Conservation (phyloP, 345 rosid species). For the Aethionema arabicum region DNA sequence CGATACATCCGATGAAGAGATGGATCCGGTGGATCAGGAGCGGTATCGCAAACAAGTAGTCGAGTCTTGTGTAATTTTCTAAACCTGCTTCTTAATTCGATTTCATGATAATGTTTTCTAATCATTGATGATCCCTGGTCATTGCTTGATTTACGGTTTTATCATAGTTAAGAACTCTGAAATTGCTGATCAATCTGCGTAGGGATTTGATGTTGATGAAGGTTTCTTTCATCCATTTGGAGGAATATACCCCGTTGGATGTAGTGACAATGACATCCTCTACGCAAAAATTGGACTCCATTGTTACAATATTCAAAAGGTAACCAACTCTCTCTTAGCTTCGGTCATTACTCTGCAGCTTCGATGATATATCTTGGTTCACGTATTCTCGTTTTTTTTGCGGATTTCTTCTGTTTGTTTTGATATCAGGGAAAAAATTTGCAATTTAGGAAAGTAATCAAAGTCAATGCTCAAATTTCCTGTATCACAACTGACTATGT, state of each 20-base stretch:
- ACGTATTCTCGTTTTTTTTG: too few relatives aligned
- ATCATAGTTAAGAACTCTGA: too few relatives aligned
- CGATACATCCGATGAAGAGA: not conserved
- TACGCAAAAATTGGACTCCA: not conserved
- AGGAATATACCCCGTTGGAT: not conserved
- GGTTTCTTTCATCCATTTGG: not conserved
- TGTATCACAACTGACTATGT: not conserved
- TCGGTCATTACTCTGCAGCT: too few relatives aligned
- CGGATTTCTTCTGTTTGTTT: too few relatives aligned
- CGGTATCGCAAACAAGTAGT: not conserved
- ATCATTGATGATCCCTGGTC: not conserved
- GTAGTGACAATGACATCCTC: not conserved
- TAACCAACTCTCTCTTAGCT: too few relatives aligned
- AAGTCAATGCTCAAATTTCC: not conserved
- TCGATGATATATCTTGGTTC: too few relatives aligned
- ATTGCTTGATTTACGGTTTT: too few relatives aligned
- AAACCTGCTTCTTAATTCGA: not conserved
- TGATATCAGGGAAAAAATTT: too few relatives aligned
- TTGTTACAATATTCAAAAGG: too few relatives aligned
- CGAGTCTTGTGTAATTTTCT: not conserved
- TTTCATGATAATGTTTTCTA: not conserved
- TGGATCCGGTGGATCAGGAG: not conserved
- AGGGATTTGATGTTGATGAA: slow-evolving; percentile 21
- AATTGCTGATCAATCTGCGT: too few relatives aligned
- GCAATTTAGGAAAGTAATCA: too few relatives aligned